phyloP scores from a whole-genome alignment of 768 basidiomycete genomes.

The Tremella yokohamensis region DNA sequence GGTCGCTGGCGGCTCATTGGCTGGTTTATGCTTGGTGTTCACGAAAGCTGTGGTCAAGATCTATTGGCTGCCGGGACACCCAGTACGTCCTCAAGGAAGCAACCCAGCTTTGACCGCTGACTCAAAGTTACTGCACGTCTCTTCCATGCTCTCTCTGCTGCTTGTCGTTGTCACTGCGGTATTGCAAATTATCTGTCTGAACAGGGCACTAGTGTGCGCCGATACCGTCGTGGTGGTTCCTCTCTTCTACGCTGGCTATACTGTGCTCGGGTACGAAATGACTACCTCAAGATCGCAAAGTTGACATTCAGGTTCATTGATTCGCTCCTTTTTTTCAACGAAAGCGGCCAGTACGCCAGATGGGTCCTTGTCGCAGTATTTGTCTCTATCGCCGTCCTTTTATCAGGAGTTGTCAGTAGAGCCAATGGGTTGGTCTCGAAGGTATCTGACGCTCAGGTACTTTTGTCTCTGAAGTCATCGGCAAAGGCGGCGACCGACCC shows the following conservation, averaged over 20 bases:
- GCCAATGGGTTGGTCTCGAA: background rate
- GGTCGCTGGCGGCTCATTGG: constrained; percentile 83
- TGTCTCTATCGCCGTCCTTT: constrained; percentile 76
- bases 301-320: constrained; percentile 57
- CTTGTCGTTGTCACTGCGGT: constrained; percentile 69
- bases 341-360: constrained; percentile 76
- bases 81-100: constrained; percentile 36
- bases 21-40: constrained; percentile 84
- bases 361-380: constrained; percentile 87
- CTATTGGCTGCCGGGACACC: constrained; percentile 34
- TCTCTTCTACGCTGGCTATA: constrained; percentile 74
- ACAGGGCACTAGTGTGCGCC: constrained; percentile 82
- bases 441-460: constrained; percentile 51
- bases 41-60: constrained; percentile 59
- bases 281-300: background rate
- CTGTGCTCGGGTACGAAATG: constrained; percentile 33
- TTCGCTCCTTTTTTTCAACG: constrained; percentile 72
- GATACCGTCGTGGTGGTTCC: constrained; percentile 73
- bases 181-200: constrained; percentile 84
- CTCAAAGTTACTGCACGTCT: constrained; percentile 73
- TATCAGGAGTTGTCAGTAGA: constrained; percentile 67
- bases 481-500: constrained; percentile 39
- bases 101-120: too few relatives aligned
- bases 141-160: constrained; percentile 68
- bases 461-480: constrained; percentile 73